Evolutionary conservation across 2,329 filamentous ascomycete genomes (phyloP).

Genomic region (Emmonsiellopsis sp.): DNA sequence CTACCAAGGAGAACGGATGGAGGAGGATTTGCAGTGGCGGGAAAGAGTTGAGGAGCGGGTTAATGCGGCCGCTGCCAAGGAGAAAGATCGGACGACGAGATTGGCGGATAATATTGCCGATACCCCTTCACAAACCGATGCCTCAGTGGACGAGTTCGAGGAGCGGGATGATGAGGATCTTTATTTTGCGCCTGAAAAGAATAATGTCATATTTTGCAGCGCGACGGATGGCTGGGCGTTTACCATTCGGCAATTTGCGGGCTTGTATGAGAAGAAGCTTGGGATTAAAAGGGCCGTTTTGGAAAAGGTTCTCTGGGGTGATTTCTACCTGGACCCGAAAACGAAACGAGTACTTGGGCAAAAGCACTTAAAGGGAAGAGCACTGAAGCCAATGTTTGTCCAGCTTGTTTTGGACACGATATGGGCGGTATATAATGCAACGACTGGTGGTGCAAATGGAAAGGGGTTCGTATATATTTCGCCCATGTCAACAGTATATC

Average conservation of each 20-base stretch:
- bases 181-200: constrained; percentile 96
- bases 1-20: constrained; percentile 96
- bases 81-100: constrained; percentile 36
- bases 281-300: constrained; percentile 81
- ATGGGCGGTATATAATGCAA: constrained; percentile 92
- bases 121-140: constrained; percentile 40
- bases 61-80: constrained; percentile 58
- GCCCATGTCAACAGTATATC: constrained; percentile 17
- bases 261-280: constrained; percentile 90
- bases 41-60: constrained; percentile 83
- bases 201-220: constrained; percentile 98
- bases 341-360: constrained; percentile 84
- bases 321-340: constrained; percentile 93
- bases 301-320: constrained; percentile 94
- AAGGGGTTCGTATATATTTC: constrained; percentile 55
- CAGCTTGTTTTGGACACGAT: constrained; percentile 91
- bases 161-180: constrained; percentile 93
- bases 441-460: constrained; percentile 68
- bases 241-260: constrained; percentile 87
- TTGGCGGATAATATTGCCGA: constrained; percentile 36
- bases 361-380: constrained; percentile 86
- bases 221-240: constrained; percentile 99
- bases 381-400: constrained; percentile 93
- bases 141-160: constrained; percentile 56
- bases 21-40: constrained; percentile 92